Evolutionary conservation across 345 rosid species (phyloP), one percentile per base, ranked within the genome.

Genomic region (Eucalyptus pauciflora): DNA sequence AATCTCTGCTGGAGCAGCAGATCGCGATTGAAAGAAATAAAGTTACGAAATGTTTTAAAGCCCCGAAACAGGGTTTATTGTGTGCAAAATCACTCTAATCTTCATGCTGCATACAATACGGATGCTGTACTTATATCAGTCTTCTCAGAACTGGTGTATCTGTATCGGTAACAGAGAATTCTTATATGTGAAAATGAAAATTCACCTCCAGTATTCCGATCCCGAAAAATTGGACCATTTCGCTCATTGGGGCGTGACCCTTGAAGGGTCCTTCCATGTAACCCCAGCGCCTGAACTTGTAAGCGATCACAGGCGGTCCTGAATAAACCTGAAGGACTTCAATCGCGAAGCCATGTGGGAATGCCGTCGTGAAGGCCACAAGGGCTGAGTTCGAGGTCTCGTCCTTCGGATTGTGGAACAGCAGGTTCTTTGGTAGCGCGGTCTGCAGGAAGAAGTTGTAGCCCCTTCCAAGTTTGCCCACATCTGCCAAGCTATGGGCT

Each of bases 221-320:
- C 48, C 96, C 93, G 71, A 29, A 88, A 71, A 93, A 51, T 86
- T 94, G 87, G 3, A 93, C 93, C 88, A 93, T 29, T 48, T 95
- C 95, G 13, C 93, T 94, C 2, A 95, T 94, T 3, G 96, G 93
- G 29, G 94, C 91, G 69, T 93, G 90, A 50, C 94, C 95, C 89
- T 94, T 95, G 92, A 93, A 95, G 83, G 97, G 94, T 80, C 97
- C 97, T 87, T 95, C 96, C 96, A 88, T 94, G 60, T 90, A 90
- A 46, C 94, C 97, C 94, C 97, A 94, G 92, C 94, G 96, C 90
- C 97, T 93, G 93, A 95, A 95, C 94, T 95, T 94, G 93, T 89
- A 94, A 5, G 91, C 92, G 43, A 95, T 94, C 76, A 45, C 62
- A 1, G 95, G 96, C 5, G 95, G 95, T 2, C 97, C 95, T 10